Evolutionary conservation across 1,139 yeast genomes (phyloP).

Genomic region (Suhomyces kunorum): DNA sequence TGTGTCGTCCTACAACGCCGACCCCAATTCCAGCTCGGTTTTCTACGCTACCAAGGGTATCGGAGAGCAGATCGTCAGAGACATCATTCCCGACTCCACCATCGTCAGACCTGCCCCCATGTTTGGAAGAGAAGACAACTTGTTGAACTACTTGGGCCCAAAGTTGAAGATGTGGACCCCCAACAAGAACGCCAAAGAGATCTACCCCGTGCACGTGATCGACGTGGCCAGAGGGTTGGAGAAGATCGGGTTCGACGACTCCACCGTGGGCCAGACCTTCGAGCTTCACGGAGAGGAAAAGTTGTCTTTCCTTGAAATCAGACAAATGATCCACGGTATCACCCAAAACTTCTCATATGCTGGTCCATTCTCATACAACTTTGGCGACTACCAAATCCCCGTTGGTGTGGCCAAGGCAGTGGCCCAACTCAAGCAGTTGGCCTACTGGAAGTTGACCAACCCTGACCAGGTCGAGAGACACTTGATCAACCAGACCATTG

Average conservation of each 20-base stretch:
- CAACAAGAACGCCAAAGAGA: conserved; percentile 61
- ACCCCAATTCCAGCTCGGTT: conserved; percentile 64
- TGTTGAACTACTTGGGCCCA: conserved; percentile 64
- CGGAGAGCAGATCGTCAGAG: conserved; percentile 72
- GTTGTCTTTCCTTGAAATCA: conserved; percentile 62
- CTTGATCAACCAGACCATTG: conserved; percentile 65
- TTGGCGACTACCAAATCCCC: conserved; percentile 45
- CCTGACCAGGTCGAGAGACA: conserved; percentile 80
- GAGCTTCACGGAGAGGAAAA: conserved; percentile 78
- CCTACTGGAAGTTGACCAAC: conserved; percentile 71
- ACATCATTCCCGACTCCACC: conserved; percentile 71
- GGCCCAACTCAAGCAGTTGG: conserved; percentile 51
- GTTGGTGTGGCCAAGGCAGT: conserved; percentile 46
- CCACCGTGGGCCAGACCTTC: conserved; percentile 73
- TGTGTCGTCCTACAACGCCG: conserved; percentile 79
- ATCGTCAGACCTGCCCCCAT: conserved; percentile 86
- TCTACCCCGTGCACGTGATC: conserved; percentile 72
- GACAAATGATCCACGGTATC: conserved; percentile 68
- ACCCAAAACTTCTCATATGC: conserved; percentile 59
- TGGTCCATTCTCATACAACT: conserved; percentile 58
- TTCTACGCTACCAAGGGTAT: conserved; percentile 81
- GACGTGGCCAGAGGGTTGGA: conserved; percentile 84
- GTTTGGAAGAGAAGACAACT: conserved; percentile 75
- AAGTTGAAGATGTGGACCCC: conserved; percentile 62
- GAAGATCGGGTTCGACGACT: conserved; percentile 77